These are phyloP conservation scores for Mucor lusitanicus DNA, from an alignment of 371 early-diverging fungal genomes.

Conservation along the genomic window DNA sequence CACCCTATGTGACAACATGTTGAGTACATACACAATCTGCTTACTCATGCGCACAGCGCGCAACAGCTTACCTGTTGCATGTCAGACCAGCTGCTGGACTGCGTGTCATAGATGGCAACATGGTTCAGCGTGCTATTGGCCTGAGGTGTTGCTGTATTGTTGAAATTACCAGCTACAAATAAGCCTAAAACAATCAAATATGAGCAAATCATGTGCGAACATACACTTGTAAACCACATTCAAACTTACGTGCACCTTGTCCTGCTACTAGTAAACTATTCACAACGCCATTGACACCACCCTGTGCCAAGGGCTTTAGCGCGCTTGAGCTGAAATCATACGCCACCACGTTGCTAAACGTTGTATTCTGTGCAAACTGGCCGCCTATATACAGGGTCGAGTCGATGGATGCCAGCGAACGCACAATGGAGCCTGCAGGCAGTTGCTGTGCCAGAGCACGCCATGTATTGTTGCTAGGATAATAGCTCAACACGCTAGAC, in stretches of 20 bases:
- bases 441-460: constrained; percentile 40
- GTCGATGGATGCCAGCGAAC: constrained; percentile 28
- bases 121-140: constrained; percentile 17
- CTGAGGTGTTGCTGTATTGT: constrained; percentile 11
- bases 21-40: not conserved
- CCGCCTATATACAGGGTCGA: constrained; percentile 42
- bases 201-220: not conserved
- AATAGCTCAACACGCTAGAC: constrained; percentile 39
- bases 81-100: constrained; percentile 26
- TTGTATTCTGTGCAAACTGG: constrained; percentile 21
- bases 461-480: constrained; percentile 31
- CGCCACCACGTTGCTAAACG: constrained; percentile 30
- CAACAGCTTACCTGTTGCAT: constrained; percentile 22
- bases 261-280: constrained; percentile 1
- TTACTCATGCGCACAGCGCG: no score
- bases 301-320: constrained; percentile 18
- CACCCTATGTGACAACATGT: constrained; percentile 19
- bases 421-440: constrained; percentile 25
- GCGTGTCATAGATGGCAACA: constrained; percentile 30
- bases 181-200: constrained; percentile 19
- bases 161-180: constrained; percentile 38
- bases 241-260: constrained; percentile 27
- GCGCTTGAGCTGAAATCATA: constrained; percentile 22
- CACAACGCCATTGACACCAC: constrained; percentile 34
- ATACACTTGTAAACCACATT: no score